Evolutionary conservation across 2,329 filamentous ascomycete species (phyloP).

Genomic region (Pezicula rhizophila): DNA sequence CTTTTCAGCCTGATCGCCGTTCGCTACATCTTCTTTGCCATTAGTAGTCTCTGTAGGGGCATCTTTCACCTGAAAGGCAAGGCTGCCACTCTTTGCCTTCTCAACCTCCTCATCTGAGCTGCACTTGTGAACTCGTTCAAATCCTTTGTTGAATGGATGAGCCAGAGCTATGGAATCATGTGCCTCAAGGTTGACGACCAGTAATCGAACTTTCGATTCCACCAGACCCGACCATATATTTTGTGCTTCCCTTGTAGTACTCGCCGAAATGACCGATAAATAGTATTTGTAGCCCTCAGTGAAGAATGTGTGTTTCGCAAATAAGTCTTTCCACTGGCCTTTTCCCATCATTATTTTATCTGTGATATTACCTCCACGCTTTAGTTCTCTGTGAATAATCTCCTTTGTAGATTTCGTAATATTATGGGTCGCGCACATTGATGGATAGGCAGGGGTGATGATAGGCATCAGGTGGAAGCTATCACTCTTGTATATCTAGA

Average conservation of each 20-base stretch:
- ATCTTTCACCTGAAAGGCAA: slow-evolving; percentile 47
- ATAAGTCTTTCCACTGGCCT: slow-evolving; percentile 79
- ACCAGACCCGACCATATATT: slow-evolving; percentile 87
- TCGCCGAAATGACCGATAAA: slow-evolving; percentile 77
- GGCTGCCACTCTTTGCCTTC: slow-evolving; percentile 54
- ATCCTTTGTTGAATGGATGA: slow-evolving; percentile 88
- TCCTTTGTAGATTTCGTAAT: slow-evolving; percentile 80
- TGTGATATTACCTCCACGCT: slow-evolving; percentile 70
- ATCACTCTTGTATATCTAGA: slow-evolving; percentile 40
- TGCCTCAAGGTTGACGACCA: slow-evolving; percentile 77
- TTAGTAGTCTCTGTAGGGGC: slow-evolving; percentile 26
- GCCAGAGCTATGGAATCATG: slow-evolving; percentile 76
- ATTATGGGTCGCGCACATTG: slow-evolving; percentile 97
- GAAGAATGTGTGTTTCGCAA: slow-evolving; percentile 89
- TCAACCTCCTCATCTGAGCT: slow-evolving; percentile 54
- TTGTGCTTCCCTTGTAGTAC: slow-evolving; percentile 76
- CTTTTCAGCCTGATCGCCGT: slow-evolving; percentile 30
- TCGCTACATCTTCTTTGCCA: slow-evolving; percentile 31
- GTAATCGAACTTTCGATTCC: slow-evolving; percentile 83
- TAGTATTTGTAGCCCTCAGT: slow-evolving; percentile 93
- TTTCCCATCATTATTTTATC: slow-evolving; percentile 74
- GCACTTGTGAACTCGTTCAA: slow-evolving; percentile 74
- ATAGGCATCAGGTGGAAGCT: slow-evolving; percentile 91
- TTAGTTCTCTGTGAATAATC: slow-evolving; percentile 77
- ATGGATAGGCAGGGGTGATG: slow-evolving; percentile 94